Conservation (phyloP, 352 stramenopile species). For the Phytophthora rubi region DNA sequence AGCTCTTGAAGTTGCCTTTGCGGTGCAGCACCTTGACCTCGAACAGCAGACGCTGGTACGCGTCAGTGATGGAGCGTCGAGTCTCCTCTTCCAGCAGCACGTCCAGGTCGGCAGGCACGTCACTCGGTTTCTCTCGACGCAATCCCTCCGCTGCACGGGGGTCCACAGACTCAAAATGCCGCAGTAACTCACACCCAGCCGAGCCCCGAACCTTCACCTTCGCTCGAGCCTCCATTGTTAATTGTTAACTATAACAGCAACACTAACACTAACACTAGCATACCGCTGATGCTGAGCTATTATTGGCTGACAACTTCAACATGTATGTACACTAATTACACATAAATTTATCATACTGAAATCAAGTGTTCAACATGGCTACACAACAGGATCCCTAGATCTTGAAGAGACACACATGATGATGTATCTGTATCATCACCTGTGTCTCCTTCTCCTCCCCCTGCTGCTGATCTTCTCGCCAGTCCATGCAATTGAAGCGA, state of each 20-base stretch:
- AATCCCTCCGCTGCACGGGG: constrained; percentile 65
- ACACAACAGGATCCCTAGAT: neutral
- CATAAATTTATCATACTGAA: neutral
- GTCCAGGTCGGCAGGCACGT: constrained; percentile 41
- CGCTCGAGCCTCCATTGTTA: constrained; percentile 28
- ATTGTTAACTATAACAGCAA: no score
- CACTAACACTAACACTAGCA: neutral
- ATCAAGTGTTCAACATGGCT: neutral
- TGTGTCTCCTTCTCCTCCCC: constrained; percentile 14
- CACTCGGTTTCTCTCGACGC: constrained; percentile 30
- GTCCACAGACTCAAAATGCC: constrained; percentile 55
- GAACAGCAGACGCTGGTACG: constrained; percentile 70
- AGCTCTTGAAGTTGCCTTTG: constrained; percentile 72
- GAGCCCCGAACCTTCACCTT: constrained; percentile 54
- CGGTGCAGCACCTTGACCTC: constrained; percentile 67
- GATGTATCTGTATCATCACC: neutral
- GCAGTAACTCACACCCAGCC: constrained; percentile 54
- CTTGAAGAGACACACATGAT: constrained; percentile 2
- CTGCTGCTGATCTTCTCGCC: neutral
- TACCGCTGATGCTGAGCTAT: neutral
- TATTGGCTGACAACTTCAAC: neutral
- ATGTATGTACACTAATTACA: neutral
- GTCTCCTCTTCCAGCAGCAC: constrained; percentile 73
- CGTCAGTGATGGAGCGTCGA: constrained; percentile 58
- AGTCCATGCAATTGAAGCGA: constrained; percentile 38